These are phyloP conservation scores for Echites panduratus DNA, from an alignment of 257 asterid genomes.

Conservation along the genomic window DNA sequence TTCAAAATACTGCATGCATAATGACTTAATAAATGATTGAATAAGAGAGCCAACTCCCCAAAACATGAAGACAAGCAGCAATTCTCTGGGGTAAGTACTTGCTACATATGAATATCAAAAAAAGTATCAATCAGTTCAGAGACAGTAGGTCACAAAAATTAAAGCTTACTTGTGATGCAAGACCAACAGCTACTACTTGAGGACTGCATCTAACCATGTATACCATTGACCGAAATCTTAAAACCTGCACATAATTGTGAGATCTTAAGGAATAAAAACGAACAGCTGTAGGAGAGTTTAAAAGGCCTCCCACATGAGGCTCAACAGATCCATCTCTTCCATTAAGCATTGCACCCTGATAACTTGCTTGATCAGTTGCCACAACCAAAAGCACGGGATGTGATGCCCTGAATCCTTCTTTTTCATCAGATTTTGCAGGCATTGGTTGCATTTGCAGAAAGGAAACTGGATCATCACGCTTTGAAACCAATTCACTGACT, in stretches of 20 bases:
- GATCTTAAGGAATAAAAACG: constrained; percentile 47
- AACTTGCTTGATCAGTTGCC: constrained; percentile 35
- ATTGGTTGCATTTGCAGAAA: constrained; percentile 40
- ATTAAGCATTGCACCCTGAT: constrained; percentile 24
- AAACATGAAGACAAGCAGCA: background rate
- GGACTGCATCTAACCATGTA: constrained; percentile 50
- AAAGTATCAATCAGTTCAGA: background rate
- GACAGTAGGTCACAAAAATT: background rate
- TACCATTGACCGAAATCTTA: constrained; percentile 43
- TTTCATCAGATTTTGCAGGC: constrained; percentile 32
- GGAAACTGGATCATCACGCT: constrained; percentile 48
- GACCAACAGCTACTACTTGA: constrained; percentile 47
- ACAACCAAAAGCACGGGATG: constrained; percentile 50
- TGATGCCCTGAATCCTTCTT: constrained; percentile 36
- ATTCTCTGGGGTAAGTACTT: background rate
- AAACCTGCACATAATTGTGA: constrained; percentile 43
- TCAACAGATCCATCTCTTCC: constrained; percentile 37
- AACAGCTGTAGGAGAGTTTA: constrained; percentile 35
- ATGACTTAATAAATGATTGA: background rate
- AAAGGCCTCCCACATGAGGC: constrained; percentile 28
- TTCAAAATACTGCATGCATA: background rate
- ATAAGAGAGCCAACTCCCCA: background rate
- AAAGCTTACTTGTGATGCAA: constrained; percentile 39
- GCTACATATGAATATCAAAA: background rate
- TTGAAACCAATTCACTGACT: constrained; percentile 42